These are phyloP conservation scores for Phytopythium ostracodes DNA, from an alignment of 352 stramenopile genomes.

Conservation along the genomic window DNA sequence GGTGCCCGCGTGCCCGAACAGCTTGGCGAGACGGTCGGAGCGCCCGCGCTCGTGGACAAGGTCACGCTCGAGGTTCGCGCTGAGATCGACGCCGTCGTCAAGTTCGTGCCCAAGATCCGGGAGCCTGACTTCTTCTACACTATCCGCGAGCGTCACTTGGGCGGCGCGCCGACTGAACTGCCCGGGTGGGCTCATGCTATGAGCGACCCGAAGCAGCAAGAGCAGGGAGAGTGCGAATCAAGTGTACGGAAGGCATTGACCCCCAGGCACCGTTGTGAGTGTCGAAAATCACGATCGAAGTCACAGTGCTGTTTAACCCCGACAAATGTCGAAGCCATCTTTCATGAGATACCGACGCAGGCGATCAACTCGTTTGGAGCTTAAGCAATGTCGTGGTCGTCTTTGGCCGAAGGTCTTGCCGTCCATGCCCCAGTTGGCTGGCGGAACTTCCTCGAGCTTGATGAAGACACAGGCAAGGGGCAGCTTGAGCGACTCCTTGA, in stretches of 20 bases:
- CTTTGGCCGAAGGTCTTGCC: conserved; percentile 14
- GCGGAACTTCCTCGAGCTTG: conserved; percentile 28
- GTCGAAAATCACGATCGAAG: neutral
- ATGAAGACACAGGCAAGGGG: conserved; percentile 22
- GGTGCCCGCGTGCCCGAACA: conserved; percentile 45
- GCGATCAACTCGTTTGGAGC: no score
- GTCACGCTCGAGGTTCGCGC: conserved; percentile 48
- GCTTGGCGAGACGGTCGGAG: conserved; percentile 50
- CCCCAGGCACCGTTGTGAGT: neutral
- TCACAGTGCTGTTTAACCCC: no score
- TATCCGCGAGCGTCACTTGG: neutral
- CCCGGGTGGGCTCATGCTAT: neutral
- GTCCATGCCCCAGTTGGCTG: conserved; percentile 19
- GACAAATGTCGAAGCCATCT: no score
- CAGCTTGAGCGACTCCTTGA: conserved; percentile 19
- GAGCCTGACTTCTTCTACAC: neutral
- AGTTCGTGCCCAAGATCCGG: conserved; percentile 15
- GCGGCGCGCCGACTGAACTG: neutral
- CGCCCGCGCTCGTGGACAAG: conserved; percentile 35
- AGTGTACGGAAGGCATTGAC: no score
- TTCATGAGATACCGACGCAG: no score
- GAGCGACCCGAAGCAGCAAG: neutral
- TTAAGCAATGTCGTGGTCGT: no score
- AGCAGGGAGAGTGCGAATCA: no score
- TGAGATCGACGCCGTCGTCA: conserved; percentile 44